Base-by-base conservation (phyloP, 2,329 filamentous ascomycete genomes). In the Chalaropsis thielavioides region DNA sequence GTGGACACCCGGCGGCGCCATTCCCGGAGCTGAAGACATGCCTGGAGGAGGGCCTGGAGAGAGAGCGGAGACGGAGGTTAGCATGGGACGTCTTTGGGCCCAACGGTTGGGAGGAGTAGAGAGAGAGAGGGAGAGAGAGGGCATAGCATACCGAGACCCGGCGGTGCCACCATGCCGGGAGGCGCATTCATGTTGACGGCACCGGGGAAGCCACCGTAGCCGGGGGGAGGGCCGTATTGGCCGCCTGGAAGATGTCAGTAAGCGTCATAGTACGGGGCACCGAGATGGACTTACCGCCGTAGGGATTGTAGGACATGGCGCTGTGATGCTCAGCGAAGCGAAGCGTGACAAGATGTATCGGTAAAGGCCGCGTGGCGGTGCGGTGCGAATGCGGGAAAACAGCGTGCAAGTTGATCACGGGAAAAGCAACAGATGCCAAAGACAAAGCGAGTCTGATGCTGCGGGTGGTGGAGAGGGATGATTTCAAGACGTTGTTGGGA, bases 11-110 rank as follows among this genome's bases (percentile, higher is more conserved):
- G 88, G 85, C 72, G 86, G 84, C 73, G 83, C 85, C 74, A 91
- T 89, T 73, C 90, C 91, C 71, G 91, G 91, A 74, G 85, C 85
- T 74, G 86, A 81, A 72, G 87, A 82, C 83, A 90, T 89, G 78
- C 88, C 89, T 78, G 89, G 88, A 73, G 89, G 88, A 75, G 87
- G 82, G 75, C 83, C 87, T 90, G 68, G 19, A 68, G 38, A 38
- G 51, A 68, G 71, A n/a, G 17, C n/a, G n/a, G 40, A 63, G 5
- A 7, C 19, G 13, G 17, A 22, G 31, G 22, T 41, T 24, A 56
- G 46, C 24, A 43, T 17, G 51, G 19, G 6, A 63, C 24, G 46
- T 22, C 31, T 31, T 67, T 24, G 22, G 61, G 63, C 66, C 65
- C 58, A 38, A 63, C 31, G 27, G 24, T 8, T 8, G 17, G 54